Conservation (phyloP, 345 rosid species). For the Pugionium dolabratum region DNA sequence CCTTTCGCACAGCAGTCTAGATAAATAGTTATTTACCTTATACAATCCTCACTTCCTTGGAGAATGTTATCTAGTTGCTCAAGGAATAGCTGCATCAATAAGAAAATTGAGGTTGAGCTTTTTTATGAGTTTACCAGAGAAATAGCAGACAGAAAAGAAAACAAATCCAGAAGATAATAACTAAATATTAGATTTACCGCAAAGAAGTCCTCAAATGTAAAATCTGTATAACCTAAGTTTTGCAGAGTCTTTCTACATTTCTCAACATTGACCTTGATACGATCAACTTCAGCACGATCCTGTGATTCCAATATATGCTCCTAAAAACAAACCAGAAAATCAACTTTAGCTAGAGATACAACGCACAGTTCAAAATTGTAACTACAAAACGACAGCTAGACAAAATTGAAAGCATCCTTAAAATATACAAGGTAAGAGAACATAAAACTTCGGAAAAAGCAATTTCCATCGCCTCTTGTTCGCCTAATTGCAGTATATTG, state of each 20-base stretch:
- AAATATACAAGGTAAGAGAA: slow-evolving; percentile 86
- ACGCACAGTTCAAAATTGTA: not conserved
- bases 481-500: slow-evolving; percentile 79
- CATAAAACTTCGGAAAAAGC: slow-evolving; percentile 97
- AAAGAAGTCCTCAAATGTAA: slow-evolving; percentile 97
- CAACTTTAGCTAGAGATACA: slow-evolving; percentile 21
- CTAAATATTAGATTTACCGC: slow-evolving; percentile 50
- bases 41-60: slow-evolving; percentile 73
- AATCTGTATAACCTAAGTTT: slow-evolving; percentile 84
- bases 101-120: slow-evolving; percentile 1
- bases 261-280: slow-evolving; percentile 77
- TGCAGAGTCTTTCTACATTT: slow-evolving; percentile 91
- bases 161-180: not conserved
- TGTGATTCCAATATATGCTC: slow-evolving; percentile 85
- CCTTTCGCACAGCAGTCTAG: not conserved
- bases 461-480: slow-evolving; percentile 97
- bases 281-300: slow-evolving; percentile 80
- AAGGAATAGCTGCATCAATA: slow-evolving; percentile 72
- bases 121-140: not conserved
- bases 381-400: slow-evolving; percentile 1
- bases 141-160: not conserved
- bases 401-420: not conserved
- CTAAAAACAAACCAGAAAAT: slow-evolving; percentile 42
- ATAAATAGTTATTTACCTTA: slow-evolving; percentile 49
- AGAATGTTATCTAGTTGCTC: slow-evolving; percentile 89